A percentile compares a stretch with the other conserved stretches of the same genome.
Evolutionary conservation across 192 early-diverging fungal genomes (phyloP).

Genomic region (Gamsiella multidivaricata): DNA sequence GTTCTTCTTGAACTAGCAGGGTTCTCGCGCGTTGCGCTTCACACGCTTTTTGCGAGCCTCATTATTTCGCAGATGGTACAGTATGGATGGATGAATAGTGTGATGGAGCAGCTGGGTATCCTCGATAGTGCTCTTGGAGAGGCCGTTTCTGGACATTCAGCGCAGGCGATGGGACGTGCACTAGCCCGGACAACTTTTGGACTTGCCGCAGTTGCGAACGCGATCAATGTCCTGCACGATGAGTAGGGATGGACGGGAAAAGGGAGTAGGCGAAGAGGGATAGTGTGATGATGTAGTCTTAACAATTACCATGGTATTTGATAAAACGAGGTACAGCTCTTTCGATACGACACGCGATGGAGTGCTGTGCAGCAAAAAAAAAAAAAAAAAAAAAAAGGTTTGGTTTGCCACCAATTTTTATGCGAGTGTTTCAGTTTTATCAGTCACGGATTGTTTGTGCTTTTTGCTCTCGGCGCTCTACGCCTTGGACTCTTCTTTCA

Average conservation of each 20-base stretch:
- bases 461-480: too few relatives aligned
- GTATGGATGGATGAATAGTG: conserved; percentile 12
- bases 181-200: conserved; percentile 38
- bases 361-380: too few relatives aligned
- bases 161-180: conserved; percentile 11
- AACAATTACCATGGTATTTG: too few relatives aligned
- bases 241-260: neutral
- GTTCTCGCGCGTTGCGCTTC: conserved; percentile 35
- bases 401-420: too few relatives aligned
- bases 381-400: too few relatives aligned
- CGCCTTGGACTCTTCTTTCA: neutral
- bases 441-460: too few relatives aligned
- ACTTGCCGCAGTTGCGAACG: conserved; percentile 33
- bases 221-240: conserved; percentile 36
- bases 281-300: too few relatives aligned
- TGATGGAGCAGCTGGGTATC: conserved; percentile 35
- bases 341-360: too few relatives aligned
- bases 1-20: conserved; percentile 32
- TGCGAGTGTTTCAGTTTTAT: too few relatives aligned
- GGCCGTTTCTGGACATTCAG: neutral
- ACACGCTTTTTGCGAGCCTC: conserved; percentile 37
- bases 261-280: too few relatives aligned
- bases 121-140: conserved; percentile 8
- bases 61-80: conserved; percentile 21
- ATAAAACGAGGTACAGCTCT: too few relatives aligned